These are phyloP conservation scores for Podaxis sp. DNA, from an alignment of 768 basidiomycete species.

Conservation along the genomic window DNA sequence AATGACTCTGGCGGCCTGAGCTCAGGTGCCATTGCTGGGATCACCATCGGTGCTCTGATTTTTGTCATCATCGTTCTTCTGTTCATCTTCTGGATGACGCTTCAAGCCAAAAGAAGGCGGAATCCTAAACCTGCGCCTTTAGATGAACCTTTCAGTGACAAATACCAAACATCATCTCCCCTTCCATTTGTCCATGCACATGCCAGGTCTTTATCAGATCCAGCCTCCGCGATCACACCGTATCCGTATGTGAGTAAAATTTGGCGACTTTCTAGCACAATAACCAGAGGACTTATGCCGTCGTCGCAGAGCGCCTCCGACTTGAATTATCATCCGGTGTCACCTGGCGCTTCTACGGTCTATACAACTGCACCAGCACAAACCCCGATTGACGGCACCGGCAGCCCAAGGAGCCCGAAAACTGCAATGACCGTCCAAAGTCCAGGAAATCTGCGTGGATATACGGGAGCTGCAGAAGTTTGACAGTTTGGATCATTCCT, in stretches of 20 bases:
- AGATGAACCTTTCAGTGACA: background rate
- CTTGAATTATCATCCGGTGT: slow-evolving; percentile 20
- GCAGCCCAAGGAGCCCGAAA: slow-evolving; percentile 12
- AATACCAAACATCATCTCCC: background rate
- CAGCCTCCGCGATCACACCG: slow-evolving; percentile 4
- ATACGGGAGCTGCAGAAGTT: slow-evolving; percentile 31
- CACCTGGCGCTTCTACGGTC: slow-evolving; percentile 26
- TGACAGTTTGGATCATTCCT: slow-evolving; percentile 17
- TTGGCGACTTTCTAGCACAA: background rate
- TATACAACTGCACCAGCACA: slow-evolving; percentile 29
- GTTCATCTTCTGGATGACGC: slow-evolving; percentile 36
- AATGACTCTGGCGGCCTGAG: slow-evolving; percentile 21
- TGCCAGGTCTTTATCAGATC: slow-evolving; percentile 3
- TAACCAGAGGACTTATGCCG: background rate
- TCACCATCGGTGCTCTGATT: slow-evolving; percentile 53
- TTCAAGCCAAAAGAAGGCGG: slow-evolving; percentile 21
- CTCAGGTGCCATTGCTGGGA: slow-evolving; percentile 62
- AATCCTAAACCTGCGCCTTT: slow-evolving; percentile 11
- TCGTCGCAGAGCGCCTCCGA: slow-evolving; percentile 21
- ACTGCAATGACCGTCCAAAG: background rate
- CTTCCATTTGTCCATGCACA: slow-evolving; percentile 1
- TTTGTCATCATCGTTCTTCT: slow-evolving; percentile 37
- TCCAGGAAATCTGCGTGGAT: slow-evolving; percentile 19
- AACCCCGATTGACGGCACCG: slow-evolving; percentile 30
- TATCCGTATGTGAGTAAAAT: slow-evolving; percentile 9